These are phyloP conservation scores for Sherardia arvensis DNA, from an alignment of 257 asterid species.

Conservation along the genomic window DNA sequence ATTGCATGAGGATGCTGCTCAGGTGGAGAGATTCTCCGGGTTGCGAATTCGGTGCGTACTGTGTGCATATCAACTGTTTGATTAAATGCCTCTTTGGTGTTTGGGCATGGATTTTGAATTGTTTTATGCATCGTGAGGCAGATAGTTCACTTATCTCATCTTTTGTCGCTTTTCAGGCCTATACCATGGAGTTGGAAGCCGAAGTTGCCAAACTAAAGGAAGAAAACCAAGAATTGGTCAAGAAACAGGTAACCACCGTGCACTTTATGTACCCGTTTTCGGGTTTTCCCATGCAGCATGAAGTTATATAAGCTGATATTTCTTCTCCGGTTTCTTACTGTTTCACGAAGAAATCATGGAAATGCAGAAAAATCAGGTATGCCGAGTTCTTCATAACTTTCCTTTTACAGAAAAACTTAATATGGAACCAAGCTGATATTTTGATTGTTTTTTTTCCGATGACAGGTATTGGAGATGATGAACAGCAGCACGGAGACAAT, in stretches of 20 bases:
- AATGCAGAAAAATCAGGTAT: slow-evolving; percentile 50
- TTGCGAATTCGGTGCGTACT: too few relatives aligned
- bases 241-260: slow-evolving; percentile 48
- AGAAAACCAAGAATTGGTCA: slow-evolving; percentile 60
- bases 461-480: slow-evolving; percentile 67
- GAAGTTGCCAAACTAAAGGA: slow-evolving; percentile 88
- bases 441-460: not conserved
- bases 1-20: too few relatives aligned
- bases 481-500: slow-evolving; percentile 37
- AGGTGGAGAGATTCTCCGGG: too few relatives aligned
- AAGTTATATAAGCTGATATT: not conserved
- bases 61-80: too few relatives aligned
- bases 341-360: slow-evolving; percentile 34
- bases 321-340: not conserved
- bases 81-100: too few relatives aligned
- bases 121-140: too few relatives aligned
- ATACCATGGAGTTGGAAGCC: slow-evolving; percentile 76
- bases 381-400: not conserved
- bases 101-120: too few relatives aligned
- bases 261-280: not conserved
- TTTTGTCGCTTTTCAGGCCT: slow-evolving; percentile 42
- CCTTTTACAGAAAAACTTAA: not conserved
- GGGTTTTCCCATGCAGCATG: not conserved
- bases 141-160: not conserved
- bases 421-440: not conserved